Conservation (phyloP, 345 rosid species). For the Salix udensis region DNA sequence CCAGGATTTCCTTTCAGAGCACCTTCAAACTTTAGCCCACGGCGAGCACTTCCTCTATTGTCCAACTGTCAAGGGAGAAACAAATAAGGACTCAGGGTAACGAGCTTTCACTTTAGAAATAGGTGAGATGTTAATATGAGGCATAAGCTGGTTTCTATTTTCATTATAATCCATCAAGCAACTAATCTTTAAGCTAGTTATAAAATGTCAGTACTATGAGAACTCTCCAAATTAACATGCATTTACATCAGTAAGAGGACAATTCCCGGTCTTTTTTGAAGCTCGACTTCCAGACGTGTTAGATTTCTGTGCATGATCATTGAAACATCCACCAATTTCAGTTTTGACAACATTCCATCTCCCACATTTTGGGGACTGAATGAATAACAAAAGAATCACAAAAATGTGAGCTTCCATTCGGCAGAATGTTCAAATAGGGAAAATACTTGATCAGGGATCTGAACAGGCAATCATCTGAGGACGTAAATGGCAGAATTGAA, state of each 20-base stretch:
- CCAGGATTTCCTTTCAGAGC: constrained; percentile 58
- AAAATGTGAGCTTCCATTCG: background rate
- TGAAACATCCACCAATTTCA: background rate
- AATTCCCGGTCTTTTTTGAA: background rate
- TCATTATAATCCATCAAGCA: background rate
- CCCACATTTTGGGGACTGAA: background rate
- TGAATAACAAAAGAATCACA: background rate
- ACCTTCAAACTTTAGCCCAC: constrained; percentile 88
- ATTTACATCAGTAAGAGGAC: background rate
- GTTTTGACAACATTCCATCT: background rate
- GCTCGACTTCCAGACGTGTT: background rate
- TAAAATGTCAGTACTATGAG: background rate
- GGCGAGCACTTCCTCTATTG: constrained; percentile 83
- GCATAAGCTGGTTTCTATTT: background rate
- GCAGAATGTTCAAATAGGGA: background rate
- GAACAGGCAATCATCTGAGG: background rate
- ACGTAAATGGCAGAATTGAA: background rate
- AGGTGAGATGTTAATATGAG: background rate
- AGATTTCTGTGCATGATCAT: background rate
- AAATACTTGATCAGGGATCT: background rate
- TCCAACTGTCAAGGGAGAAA: constrained; percentile 56
- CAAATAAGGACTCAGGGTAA: background rate
- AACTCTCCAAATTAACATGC: background rate
- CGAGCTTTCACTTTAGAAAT: background rate
- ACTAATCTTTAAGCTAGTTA: background rate